Evolutionary conservation across 106 monocot genomes (phyloP).

Genomic region (Dendrobium nobile): DNA sequence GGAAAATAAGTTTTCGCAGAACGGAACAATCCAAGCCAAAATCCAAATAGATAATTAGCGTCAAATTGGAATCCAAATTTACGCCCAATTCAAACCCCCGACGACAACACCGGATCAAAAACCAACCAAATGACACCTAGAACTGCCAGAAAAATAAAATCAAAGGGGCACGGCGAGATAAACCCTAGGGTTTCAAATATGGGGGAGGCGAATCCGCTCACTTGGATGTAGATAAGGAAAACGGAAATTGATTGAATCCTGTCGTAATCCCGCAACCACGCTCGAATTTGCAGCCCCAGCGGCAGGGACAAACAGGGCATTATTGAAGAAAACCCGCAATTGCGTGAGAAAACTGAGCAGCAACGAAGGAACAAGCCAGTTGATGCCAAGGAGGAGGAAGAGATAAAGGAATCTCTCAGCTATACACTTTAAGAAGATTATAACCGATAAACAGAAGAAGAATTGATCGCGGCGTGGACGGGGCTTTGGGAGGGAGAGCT

Average conservation of each 20-base stretch:
- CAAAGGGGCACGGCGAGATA: not conserved
- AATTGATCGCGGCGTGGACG: not conserved
- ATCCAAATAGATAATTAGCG: not conserved
- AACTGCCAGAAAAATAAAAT: not conserved
- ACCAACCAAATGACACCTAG: not conserved
- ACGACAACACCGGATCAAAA: not conserved
- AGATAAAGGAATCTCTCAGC: not conserved
- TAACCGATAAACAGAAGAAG: not conserved
- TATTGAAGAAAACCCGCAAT: not conserved
- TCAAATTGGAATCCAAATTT: not conserved
- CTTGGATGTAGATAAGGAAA: slow-evolving; percentile 49
- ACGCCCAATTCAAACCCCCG: not conserved
- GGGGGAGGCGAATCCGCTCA: slow-evolving; percentile 4
- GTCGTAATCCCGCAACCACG: slow-evolving; percentile 58
- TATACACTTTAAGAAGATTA: not conserved
- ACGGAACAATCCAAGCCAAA: not conserved
- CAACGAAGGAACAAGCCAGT: not conserved
- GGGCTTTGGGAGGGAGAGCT: not conserved
- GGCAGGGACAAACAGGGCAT: slow-evolving; percentile 8
- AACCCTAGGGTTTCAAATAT: not conserved
- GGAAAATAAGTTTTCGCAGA: not conserved
- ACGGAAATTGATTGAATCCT: slow-evolving; percentile 37
- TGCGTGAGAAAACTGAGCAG: not conserved
- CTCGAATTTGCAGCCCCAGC: slow-evolving; percentile 25
- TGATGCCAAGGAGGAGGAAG: not conserved